Evolutionary conservation across 805 yeast genomes (phyloP).

Genomic region (Ogataea degrootiae): DNA sequence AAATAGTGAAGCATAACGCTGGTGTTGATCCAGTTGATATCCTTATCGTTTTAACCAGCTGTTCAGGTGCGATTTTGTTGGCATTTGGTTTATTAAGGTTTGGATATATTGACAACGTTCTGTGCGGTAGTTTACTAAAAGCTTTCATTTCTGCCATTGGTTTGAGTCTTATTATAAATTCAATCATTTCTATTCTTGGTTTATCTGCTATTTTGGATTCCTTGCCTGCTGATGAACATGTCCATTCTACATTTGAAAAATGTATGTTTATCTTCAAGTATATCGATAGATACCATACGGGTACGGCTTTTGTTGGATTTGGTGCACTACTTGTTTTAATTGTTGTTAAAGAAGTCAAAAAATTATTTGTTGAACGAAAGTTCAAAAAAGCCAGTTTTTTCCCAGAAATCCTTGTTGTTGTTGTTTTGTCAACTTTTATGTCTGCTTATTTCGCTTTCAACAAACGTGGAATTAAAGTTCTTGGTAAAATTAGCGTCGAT

Average conservation of each 20-base stretch:
- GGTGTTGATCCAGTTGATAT: slow-evolving; percentile 46
- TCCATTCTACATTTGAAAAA: slow-evolving; percentile 72
- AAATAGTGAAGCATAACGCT: slow-evolving; percentile 39
- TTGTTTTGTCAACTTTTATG: slow-evolving; percentile 52
- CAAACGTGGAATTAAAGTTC: slow-evolving; percentile 52
- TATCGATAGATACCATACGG: slow-evolving; percentile 41
- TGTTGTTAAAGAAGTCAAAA: slow-evolving; percentile 37
- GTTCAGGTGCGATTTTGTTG: slow-evolving; percentile 69
- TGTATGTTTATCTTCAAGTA: slow-evolving; percentile 50
- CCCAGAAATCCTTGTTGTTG: slow-evolving; percentile 84
- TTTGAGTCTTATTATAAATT: slow-evolving; percentile 72
- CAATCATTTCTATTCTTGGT: slow-evolving; percentile 70
- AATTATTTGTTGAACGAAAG: slow-evolving; percentile 28
- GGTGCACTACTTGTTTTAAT: slow-evolving; percentile 44
- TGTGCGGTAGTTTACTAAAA: slow-evolving; percentile 69
- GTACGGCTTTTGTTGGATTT: slow-evolving; percentile 61
- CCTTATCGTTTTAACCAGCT: slow-evolving; percentile 63
- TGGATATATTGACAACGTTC: slow-evolving; percentile 78
- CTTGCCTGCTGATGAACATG: slow-evolving; percentile 42
- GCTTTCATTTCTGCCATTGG: slow-evolving; percentile 90
- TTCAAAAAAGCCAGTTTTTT: slow-evolving; percentile 51
- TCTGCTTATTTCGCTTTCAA: slow-evolving; percentile 46
- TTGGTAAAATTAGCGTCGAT: slow-evolving; percentile 61
- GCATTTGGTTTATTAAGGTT: slow-evolving; percentile 76
- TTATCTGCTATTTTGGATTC: slow-evolving; percentile 42